Evolutionary conservation across 176 grass and related monocot genomes (phyloP).

Genomic region (Sorghum bicolor): Sorghum_bicolor_NCBIv3 NC_012870.2:16430501-16431000

Average conservation of each 20-base stretch:
- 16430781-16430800: conserved; percentile 91
- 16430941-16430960: conserved; percentile 90
- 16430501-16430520: conserved; percentile 81
- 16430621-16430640: neutral
- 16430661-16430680: neutral
- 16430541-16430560: neutral
- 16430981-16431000: neutral
- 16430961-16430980: conserved; percentile 76
- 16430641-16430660: neutral
- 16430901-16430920: conserved; percentile 93
- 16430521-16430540: conserved; percentile 53
- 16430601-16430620: neutral
- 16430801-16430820: conserved; percentile 86
- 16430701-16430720: neutral
- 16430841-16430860: conserved; percentile 6
- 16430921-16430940: conserved; percentile 75
- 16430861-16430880: neutral
- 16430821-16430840: conserved; percentile 52
- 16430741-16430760: conserved; percentile 67
- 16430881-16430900: conserved; percentile 11
- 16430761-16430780: conserved; percentile 56
- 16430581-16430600: neutral
- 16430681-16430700: neutral
- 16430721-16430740: conserved; percentile 81
- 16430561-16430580: neutral